phyloP scores from a whole-genome alignment of 352 stramenopile species.

The Hyaloperonospora arabidopsidis region DNA sequence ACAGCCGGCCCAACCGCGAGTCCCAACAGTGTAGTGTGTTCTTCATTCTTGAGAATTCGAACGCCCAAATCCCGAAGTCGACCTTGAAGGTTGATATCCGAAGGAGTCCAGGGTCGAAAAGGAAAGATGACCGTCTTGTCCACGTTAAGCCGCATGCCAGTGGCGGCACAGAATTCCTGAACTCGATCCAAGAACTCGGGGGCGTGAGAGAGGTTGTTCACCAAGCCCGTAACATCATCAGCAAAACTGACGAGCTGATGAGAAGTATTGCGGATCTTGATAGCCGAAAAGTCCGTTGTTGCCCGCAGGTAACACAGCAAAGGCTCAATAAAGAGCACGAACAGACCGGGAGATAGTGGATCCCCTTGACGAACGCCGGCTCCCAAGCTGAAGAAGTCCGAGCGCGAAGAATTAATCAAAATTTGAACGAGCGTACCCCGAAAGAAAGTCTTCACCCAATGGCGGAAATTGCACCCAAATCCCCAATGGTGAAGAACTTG shows the following conservation, averaged over 20 bases:
- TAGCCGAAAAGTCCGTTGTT: not conserved
- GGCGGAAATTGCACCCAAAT: not conserved
- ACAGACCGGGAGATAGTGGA: not conserved
- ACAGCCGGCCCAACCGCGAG: not conserved
- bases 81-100: not conserved
- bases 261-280: not conserved
- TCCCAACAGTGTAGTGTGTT: not conserved
- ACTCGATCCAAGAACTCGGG: not conserved
- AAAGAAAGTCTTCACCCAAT: not conserved
- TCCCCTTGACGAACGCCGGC: not conserved
- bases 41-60: not conserved
- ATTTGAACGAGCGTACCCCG: not conserved
- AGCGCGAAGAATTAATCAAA: not conserved
- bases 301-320: not conserved
- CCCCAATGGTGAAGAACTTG: too few relatives aligned
- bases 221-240: not conserved
- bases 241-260: not conserved
- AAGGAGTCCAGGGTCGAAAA: not conserved
- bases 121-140: constrained; percentile 1
- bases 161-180: not conserved
- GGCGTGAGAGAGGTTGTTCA: not conserved
- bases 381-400: not conserved
- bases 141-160: not conserved
- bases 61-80: not conserved
- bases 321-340: not conserved